Evolutionary conservation across 306 rosid species (phyloP), one percentile per base, ranked within the genome.

Genomic region (Malus fusca): DNA sequence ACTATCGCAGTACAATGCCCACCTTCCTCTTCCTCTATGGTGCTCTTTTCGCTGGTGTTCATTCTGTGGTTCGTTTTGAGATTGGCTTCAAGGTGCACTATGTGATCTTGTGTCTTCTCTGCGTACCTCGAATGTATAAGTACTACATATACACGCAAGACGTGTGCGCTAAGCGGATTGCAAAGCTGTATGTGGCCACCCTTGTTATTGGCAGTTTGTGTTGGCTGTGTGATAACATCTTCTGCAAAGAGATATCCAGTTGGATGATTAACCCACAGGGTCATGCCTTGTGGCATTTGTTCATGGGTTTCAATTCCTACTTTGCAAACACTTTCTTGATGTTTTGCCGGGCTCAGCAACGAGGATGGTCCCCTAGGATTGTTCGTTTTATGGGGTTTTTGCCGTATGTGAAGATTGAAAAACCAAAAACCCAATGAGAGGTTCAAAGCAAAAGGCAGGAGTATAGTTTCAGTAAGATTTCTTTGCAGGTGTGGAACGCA

Each of bases 71-170:
- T 53, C 91, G 75, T 71, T 84, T 86, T 14, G 96, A 80, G 21
- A 76, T 90, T 64, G 94, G 92, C 65, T 90, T 92, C 87, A 86
- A 88, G 91, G 87, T 86, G 23, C 96, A 92, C 33, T 90, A 90
- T 52, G 80, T 77, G 55, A 77, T 88, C 56, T 82, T 92, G 11
- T 84, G 96, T 78, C 87, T 92, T 65, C 91, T 90, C 40, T 92
- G 97, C 88, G 78, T 87, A 78, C 97, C 97, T 17, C 88, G 97
- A 80, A 90, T 90, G 92, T 90, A 92, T 91, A 92, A 90, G 93
- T 92, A 92, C 66, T 90, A 88, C 72, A 92, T 90, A 14, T 74
- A 87, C 75, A 90, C 94, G 3, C 78, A 86, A 74, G 88, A 86
- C 74, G 64, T 67, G 22, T 84, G 82, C 44, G 93, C 90, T 53